Percentiles rank a stretch among this genome's conserved stretches.
Conservation (phyloP, 129 eudicot species). For the Daucus carota region DNA sequence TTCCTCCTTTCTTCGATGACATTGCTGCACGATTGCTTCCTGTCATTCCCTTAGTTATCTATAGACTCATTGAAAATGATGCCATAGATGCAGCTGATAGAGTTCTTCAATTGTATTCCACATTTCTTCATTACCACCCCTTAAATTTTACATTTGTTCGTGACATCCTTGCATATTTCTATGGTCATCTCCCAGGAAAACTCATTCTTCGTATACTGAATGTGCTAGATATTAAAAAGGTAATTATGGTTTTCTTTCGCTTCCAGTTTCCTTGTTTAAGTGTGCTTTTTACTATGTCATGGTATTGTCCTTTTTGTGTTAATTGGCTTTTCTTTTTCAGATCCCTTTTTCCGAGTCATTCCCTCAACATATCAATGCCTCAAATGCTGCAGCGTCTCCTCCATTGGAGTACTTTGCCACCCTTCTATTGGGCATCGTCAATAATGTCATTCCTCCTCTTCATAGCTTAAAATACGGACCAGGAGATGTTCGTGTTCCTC, state of each 20-base stretch:
- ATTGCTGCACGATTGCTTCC: slow-evolving; percentile 93
- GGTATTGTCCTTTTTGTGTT: neutral
- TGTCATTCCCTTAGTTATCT: slow-evolving; percentile 77
- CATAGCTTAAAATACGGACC: slow-evolving; percentile 50
- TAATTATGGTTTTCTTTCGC: slow-evolving; percentile 15
- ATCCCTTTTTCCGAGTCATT: slow-evolving; percentile 96
- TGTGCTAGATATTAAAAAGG: slow-evolving; percentile 81
- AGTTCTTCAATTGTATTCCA: slow-evolving; percentile 68
- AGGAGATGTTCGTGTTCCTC: slow-evolving; percentile 40
- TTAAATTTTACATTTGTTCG: slow-evolving; percentile 88
- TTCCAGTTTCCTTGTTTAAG: neutral
- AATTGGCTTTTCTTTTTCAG: slow-evolving; percentile 29
- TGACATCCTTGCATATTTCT: slow-evolving; percentile 90
- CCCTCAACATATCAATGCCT: slow-evolving; percentile 65
- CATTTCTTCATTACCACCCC: slow-evolving; percentile 82
- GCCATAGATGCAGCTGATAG: slow-evolving; percentile 86
- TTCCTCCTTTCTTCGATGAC: slow-evolving; percentile 87
- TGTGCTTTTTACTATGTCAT: neutral
- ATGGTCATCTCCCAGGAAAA: slow-evolving; percentile 89
- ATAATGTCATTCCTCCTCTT: slow-evolving; percentile 81
- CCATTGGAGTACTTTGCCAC: slow-evolving; percentile 86
- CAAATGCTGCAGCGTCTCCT: slow-evolving; percentile 66
- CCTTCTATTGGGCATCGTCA: slow-evolving; percentile 59
- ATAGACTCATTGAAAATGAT: slow-evolving; percentile 87
- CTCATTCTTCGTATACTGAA: slow-evolving; percentile 74